Evolutionary conservation across 805 yeast species (phyloP), one percentile per base, ranked within the genome.

Genomic region (Starmerella bombi): DNA sequence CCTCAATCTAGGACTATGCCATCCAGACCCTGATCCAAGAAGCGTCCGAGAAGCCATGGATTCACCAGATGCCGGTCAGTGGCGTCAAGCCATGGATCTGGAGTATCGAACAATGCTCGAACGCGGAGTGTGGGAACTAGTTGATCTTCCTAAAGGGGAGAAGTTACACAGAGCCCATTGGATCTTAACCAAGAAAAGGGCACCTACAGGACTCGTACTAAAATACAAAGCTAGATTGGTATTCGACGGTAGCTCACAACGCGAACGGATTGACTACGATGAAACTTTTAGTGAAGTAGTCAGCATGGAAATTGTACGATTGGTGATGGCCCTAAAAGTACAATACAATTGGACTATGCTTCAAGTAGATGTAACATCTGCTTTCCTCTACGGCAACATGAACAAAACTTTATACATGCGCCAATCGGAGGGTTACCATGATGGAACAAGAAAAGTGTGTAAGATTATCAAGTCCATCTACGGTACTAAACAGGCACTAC

Each of bases 401-500:
- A 15, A 34, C 5, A n/a, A 15, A 9, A 16, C 15, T 7, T 8
- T 21, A 8, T 21, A 8, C 12, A 15, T 34, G 19, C 8, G 15
- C 12, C 37, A 21, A 15, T 29, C 37, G 7, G 12, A 8, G 14
- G 29, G 18, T 6, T 34, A 15, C 19, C 7, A 10, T 10, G 37
- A 34, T 22, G 19, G 29, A 8, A 23, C 37, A 5, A 17, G 17
- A 7, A 32, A 29, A 9, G 29, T 34, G 14, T 22, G 27, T 20
- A 9, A 12, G 8, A 14, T 34, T 10, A 22, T 8, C 7, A 18
- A 21, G 8, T 32, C 37, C 5, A 6, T 34, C 6, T 34, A 34
- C 22, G 37, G 37, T 10, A 10, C 20, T 10, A 34, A 34, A 22
- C 37, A 34, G 15, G 16, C 37, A 12, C 37, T 29, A 9, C 14